These are phyloP conservation scores for Scytalidium sp. DNA, from an alignment of 2,329 filamentous ascomycete genomes.

Conservation along the genomic window DNA sequence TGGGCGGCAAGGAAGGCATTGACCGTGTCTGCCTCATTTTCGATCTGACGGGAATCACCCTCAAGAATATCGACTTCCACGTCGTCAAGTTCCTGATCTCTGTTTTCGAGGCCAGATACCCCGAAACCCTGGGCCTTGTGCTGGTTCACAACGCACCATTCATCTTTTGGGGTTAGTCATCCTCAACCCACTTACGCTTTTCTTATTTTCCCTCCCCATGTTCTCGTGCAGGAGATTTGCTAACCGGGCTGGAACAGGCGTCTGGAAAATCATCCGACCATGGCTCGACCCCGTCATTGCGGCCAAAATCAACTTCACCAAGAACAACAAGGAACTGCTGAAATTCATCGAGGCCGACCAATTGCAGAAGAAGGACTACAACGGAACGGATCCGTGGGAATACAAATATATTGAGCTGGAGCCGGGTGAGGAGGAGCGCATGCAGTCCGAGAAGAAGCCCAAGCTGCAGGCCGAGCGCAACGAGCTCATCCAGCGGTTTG, in stretches of 20 bases:
- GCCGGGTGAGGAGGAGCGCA: constrained; percentile 54
- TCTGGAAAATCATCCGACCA: constrained; percentile 64
- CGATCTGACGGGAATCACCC: constrained; percentile 68
- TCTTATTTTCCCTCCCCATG: not conserved
- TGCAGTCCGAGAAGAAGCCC: constrained; percentile 42
- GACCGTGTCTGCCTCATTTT: constrained; percentile 50
- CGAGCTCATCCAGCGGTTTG: constrained; percentile 52
- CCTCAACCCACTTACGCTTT: not conserved
- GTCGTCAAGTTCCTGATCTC: constrained; percentile 79
- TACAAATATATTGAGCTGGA: constrained; percentile 64
- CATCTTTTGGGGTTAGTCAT: constrained; percentile 52
- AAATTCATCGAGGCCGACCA: constrained; percentile 56
- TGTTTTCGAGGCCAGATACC: constrained; percentile 76
- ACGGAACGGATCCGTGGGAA: constrained; percentile 37
- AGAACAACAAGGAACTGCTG: constrained; percentile 57
- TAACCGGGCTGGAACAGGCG: constrained; percentile 17
- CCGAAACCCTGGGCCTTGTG: constrained; percentile 67
- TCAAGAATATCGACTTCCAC: constrained; percentile 75
- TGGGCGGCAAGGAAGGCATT: constrained; percentile 17
- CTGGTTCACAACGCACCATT: constrained; percentile 75
- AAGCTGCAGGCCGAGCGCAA: constrained; percentile 50
- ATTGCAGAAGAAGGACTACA: constrained; percentile 62
- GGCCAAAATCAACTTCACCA: constrained; percentile 68
- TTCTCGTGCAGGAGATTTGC: not conserved
- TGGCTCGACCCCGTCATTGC: constrained; percentile 77